Evolutionary conservation across 352 stramenopile genomes (phyloP), one percentile per base, ranked within the genome.

Genomic region (Phytopythium ostracodes): DNA sequence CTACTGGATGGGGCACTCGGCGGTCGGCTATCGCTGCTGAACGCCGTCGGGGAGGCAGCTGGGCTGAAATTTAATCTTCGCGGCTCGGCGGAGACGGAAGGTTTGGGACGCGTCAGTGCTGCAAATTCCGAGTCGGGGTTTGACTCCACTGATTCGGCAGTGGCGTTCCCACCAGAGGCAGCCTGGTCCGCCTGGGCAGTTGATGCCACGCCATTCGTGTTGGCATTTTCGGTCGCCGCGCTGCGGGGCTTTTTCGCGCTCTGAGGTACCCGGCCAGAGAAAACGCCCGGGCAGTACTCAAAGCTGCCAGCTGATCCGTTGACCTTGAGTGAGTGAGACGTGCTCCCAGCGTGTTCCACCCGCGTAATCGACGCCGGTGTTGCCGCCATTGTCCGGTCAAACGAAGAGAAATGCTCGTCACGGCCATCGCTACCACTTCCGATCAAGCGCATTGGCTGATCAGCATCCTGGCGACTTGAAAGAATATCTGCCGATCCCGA

Each of bases 201-300:
- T 15, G 25, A 24, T 15, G 63, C 70, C 31, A 78, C 59, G 12
- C 24, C 58, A 61, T 71, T 56, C 40, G 57, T 11, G 50, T 66
- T 68, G n/a, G 51, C 33, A 8, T 24, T 27, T 17, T 27, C 20
- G 25, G 18, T 7, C 15, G 24, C 17, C 29, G 47, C 17, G n/a
- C 68, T 58, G 22, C 66, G 69, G 59, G 59, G 58, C 51, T 74
- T 71, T 31, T 68, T 70, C 15, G 62, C 68, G 10, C 73, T 76
- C 60, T 81, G 81, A 0, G 73, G 68, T 17, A 75, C 74, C 20
- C 70, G 79, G 35, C 75, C 79, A 17, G 84, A 92, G 59, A 77
- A 91, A 49, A 91, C 88, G 15, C 81, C 84, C 20, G 84, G 84
- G 24, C 72, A 81, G 59, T 92, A 92, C 38, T 73, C 60, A 46